These are phyloP conservation scores for Hypoxylon cercidicola DNA, from an alignment of 495 filamentous ascomycete genomes.

Conservation along the genomic window DNA sequence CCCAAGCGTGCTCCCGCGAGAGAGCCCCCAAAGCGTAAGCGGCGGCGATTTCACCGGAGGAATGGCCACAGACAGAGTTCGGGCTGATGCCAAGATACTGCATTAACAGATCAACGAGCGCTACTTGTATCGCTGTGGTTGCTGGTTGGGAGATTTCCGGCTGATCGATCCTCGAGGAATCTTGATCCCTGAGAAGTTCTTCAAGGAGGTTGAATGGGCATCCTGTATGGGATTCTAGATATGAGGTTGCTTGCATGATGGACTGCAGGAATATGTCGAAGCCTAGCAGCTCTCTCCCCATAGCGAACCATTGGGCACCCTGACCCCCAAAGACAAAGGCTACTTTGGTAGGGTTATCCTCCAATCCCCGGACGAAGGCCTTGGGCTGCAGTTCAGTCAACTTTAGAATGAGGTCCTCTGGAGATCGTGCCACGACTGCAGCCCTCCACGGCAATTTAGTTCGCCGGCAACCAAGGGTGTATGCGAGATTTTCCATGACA, in stretches of 20 bases:
- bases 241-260: constrained; percentile 33
- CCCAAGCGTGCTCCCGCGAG: constrained; percentile 54
- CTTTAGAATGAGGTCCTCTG: constrained; percentile 24
- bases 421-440: constrained; percentile 34
- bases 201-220: constrained; percentile 16
- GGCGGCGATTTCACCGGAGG: constrained; percentile 68
- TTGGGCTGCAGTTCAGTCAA: neutral
- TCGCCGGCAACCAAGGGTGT: constrained; percentile 41
- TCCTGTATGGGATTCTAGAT: constrained; percentile 17
- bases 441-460: constrained; percentile 39
- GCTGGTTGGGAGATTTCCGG: constrained; percentile 48
- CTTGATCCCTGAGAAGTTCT: constrained; percentile 31
- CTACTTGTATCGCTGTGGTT: constrained; percentile 57
- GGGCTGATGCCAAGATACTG: constrained; percentile 58
- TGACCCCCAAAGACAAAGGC: constrained; percentile 43
- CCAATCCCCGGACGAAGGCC: constrained; percentile 20
- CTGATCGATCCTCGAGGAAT: constrained; percentile 21
- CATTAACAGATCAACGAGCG: constrained; percentile 59
- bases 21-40: constrained; percentile 42
- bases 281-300: constrained; percentile 55
- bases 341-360: constrained; percentile 12
- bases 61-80: constrained; percentile 67
- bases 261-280: constrained; percentile 37
- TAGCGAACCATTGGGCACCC: constrained; percentile 54
- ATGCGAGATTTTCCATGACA: constrained; percentile 39